Percentiles rank a stretch among this genome's conserved stretches.
Conservation (phyloP, 1,284 basidiomycete genomes). For the Boletellus deceptivus region DNA sequence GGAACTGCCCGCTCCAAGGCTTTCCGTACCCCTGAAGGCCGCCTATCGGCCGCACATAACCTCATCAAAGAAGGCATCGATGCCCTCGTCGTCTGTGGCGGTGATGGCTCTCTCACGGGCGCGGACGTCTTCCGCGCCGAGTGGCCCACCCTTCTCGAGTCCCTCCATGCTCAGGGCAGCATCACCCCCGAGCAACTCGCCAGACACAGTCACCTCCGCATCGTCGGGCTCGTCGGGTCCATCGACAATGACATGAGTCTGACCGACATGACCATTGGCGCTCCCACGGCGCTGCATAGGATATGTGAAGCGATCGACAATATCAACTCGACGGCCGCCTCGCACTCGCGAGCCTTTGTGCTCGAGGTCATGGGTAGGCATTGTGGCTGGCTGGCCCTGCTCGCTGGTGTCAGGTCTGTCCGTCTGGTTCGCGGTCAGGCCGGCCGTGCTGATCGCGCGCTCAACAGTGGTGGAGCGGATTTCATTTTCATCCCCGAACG, state of each 20-base stretch:
- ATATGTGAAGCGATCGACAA: conserved; percentile 99
- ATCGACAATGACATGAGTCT: conserved; percentile 99
- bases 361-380: conserved; percentile 99
- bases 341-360: conserved; percentile 97
- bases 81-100: conserved; percentile 94
- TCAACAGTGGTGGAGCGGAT: conserved; percentile 82
- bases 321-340: conserved; percentile 94
- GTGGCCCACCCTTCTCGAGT: conserved; percentile 83
- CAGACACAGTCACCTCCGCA: conserved; percentile 82
- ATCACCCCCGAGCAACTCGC: conserved; percentile 77
- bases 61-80: conserved; percentile 96
- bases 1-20: conserved; percentile 90
- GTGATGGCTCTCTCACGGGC: conserved; percentile 94
- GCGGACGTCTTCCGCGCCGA: conserved; percentile 93
- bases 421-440: background rate
- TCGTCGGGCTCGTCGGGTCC: conserved; percentile 95
- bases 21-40: conserved; percentile 87
- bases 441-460: conserved; percentile 10
- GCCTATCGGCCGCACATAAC: conserved; percentile 85
- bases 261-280: conserved; percentile 97
- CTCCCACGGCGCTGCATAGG: conserved; percentile 90
- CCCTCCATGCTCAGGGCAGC: conserved; percentile 65
- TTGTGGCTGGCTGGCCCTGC: conserved; percentile 95
- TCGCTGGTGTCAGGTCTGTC: conserved; percentile 83
- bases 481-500: conserved; percentile 97